These are phyloP conservation scores for Knufia petricola DNA, from an alignment of 2,329 filamentous ascomycete genomes.

Conservation along the genomic window DNA sequence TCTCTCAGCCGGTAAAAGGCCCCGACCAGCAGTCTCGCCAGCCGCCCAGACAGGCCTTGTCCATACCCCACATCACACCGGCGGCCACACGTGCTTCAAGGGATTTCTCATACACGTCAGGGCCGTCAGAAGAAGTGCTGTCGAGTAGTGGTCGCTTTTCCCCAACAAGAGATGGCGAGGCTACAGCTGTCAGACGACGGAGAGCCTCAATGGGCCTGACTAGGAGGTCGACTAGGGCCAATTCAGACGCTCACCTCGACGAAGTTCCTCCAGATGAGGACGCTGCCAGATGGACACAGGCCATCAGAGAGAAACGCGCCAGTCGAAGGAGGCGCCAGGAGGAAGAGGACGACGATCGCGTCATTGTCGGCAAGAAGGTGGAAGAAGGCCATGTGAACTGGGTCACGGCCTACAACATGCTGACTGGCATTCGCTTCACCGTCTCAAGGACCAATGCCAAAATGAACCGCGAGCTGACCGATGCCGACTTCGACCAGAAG, in stretches of 20 bases:
- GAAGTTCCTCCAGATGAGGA: conserved; percentile 83
- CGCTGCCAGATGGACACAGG: conserved; percentile 82
- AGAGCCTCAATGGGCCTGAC: conserved; percentile 75
- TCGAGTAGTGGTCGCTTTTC: conserved; percentile 75
- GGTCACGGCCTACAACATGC: conserved; percentile 98
- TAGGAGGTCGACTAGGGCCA: conserved; percentile 70
- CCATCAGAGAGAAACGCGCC: conserved; percentile 81
- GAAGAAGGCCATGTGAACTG: conserved; percentile 96
- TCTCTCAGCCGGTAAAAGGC: conserved; percentile 36
- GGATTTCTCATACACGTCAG: conserved; percentile 46
- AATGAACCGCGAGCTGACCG: conserved; percentile 78
- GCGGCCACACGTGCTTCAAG: conserved; percentile 54
- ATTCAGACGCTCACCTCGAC: conserved; percentile 74
- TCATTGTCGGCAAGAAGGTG: conserved; percentile 93
- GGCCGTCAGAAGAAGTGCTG: conserved; percentile 48
- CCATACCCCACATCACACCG: conserved; percentile 63
- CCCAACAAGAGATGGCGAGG: conserved; percentile 41
- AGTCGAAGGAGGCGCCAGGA: conserved; percentile 76
- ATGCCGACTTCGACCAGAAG: conserved; percentile 84
- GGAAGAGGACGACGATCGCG: conserved; percentile 79
- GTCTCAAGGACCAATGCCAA: conserved; percentile 96
- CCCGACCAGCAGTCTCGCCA: conserved; percentile 49
- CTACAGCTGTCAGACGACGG: conserved; percentile 44
- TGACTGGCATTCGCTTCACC: conserved; percentile 94
- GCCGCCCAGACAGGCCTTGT: conserved; percentile 77